These are phyloP conservation scores for Venturia effusa DNA, from an alignment of 2,329 filamentous ascomycete genomes.

Conservation along the genomic window DNA sequence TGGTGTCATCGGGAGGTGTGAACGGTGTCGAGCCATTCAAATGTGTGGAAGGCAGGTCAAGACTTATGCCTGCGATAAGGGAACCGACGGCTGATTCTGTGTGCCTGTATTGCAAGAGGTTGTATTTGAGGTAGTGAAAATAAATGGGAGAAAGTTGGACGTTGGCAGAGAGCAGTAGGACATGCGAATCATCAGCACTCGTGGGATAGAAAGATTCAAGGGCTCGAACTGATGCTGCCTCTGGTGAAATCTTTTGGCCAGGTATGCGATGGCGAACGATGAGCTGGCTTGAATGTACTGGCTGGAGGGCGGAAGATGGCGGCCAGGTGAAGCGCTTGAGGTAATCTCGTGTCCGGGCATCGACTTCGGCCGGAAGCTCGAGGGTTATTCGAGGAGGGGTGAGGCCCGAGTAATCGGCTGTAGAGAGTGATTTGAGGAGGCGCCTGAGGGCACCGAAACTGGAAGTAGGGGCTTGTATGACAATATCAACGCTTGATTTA, in stretches of 20 bases:
- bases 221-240: constrained; percentile 64
- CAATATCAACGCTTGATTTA: constrained; percentile 64
- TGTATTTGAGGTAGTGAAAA: constrained; percentile 76
- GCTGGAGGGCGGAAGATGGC: constrained; percentile 31
- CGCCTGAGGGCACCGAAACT: constrained; percentile 66
- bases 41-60: constrained; percentile 58
- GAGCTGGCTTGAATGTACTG: constrained; percentile 32
- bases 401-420: constrained; percentile 64
- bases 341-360: constrained; percentile 1
- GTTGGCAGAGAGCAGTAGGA: constrained; percentile 76
- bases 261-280: constrained; percentile 66
- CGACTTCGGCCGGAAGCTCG: constrained; percentile 64
- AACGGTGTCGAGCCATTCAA: constrained; percentile 52
- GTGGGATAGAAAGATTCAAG: constrained; percentile 82
- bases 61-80: constrained; percentile 64
- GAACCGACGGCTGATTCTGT: constrained; percentile 40
- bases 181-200: constrained; percentile 53
- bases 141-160: constrained; percentile 70
- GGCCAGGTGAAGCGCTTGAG: constrained; percentile 60
- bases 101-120: constrained; percentile 66
- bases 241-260: constrained; percentile 46
- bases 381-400: constrained; percentile 67
- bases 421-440: constrained; percentile 63
- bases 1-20: constrained; percentile 29
- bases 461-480: constrained; percentile 63